A percentile compares a stretch with the other conserved stretches of the same genome.
phyloP scores from a whole-genome alignment of 805 yeast genomes.

The Myxozyma nipponensis region DNA sequence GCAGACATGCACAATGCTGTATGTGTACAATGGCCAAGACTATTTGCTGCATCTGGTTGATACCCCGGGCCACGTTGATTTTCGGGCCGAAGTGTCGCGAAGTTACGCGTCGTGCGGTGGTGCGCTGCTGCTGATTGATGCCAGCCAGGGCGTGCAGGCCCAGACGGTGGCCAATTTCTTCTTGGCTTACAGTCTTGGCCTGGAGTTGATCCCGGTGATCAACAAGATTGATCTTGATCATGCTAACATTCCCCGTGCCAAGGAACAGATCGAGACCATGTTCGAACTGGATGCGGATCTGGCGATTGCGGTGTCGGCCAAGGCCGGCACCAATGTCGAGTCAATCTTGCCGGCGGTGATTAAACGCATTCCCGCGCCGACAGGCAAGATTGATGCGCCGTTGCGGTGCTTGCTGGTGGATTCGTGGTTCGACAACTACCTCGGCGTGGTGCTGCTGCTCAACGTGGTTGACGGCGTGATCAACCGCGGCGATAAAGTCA shows the following conservation, averaged over 20 bases:
- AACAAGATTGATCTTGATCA: slow-evolving; percentile 87
- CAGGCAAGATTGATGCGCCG: slow-evolving; percentile 51
- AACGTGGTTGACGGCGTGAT: slow-evolving; percentile 80
- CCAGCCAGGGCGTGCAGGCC: slow-evolving; percentile 94
- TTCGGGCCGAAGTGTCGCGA: slow-evolving; percentile 86
- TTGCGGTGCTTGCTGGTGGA: slow-evolving; percentile 81
- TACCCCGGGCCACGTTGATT: slow-evolving; percentile 98
- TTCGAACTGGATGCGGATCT: slow-evolving; percentile 75
- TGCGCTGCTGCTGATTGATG: slow-evolving; percentile 84
- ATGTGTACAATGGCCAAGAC: slow-evolving; percentile 61
- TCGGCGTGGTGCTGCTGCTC: slow-evolving; percentile 84
- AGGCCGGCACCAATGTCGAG: slow-evolving; percentile 79
- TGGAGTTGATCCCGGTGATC: slow-evolving; percentile 80
- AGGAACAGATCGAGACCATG: slow-evolving; percentile 77
- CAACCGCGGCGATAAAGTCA: slow-evolving; percentile 66
- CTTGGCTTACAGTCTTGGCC: slow-evolving; percentile 79
- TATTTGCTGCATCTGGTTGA: slow-evolving; percentile 87
- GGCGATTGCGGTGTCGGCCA: slow-evolving; percentile 83
- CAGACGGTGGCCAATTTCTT: slow-evolving; percentile 94
- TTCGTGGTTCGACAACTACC: slow-evolving; percentile 92
- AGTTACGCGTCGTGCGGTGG: slow-evolving; percentile 97
- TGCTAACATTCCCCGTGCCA: slow-evolving; percentile 76
- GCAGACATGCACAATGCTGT: slow-evolving; percentile 93
- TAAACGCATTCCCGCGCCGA: slow-evolving; percentile 75
- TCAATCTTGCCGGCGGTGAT: slow-evolving; percentile 76